phyloP scores from a whole-genome alignment of 1,284 basidiomycete species.

The Megacollybia platyphylla region DNA sequence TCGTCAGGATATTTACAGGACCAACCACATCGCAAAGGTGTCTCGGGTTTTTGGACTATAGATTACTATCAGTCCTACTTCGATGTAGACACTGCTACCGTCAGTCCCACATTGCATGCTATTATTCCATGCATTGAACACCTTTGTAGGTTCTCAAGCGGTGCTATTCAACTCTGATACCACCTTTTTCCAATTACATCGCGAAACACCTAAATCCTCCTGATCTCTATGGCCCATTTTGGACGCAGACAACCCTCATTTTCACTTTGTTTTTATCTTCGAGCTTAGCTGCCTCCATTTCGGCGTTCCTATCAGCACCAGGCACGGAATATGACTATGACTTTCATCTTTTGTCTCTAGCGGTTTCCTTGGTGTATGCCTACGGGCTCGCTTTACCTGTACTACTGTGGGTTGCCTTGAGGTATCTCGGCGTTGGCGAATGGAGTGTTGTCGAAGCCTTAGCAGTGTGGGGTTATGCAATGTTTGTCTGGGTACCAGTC shows the following conservation, averaged over 20 bases:
- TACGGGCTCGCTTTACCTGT: conserved; percentile 78
- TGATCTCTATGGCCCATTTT: conserved; percentile 87
- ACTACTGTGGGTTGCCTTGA: conserved; percentile 65
- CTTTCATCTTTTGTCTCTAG: conserved; percentile 73
- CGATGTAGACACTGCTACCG: conserved; percentile 68
- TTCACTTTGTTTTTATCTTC: conserved; percentile 87
- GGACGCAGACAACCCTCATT: conserved; percentile 88
- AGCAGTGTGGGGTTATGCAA: conserved; percentile 62
- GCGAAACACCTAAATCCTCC: conserved; percentile 51
- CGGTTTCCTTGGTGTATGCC: conserved; percentile 72
- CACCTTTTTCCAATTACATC: conserved; percentile 43
- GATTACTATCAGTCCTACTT: conserved; percentile 76
- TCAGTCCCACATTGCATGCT: conserved; percentile 15
- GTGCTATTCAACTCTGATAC: conserved; percentile 63
- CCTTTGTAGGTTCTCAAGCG: conserved; percentile 46
- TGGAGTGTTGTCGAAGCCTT: conserved; percentile 78
- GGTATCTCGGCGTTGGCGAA: conserved; percentile 75
- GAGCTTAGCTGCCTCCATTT: conserved; percentile 75
- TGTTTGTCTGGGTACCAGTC: conserved; percentile 71
- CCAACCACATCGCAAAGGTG: conserved; percentile 25
- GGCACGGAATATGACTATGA: conserved; percentile 59
- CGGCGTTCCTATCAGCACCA: conserved; percentile 62
- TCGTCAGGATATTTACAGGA: conserved; percentile 41
- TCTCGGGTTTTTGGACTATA: conserved; percentile 55
- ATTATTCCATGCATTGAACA: conserved; percentile 1